Base-by-base conservation (phyloP, 2,329 filamentous ascomycete genomes). In the Trichoderma guizhouense region DNA sequence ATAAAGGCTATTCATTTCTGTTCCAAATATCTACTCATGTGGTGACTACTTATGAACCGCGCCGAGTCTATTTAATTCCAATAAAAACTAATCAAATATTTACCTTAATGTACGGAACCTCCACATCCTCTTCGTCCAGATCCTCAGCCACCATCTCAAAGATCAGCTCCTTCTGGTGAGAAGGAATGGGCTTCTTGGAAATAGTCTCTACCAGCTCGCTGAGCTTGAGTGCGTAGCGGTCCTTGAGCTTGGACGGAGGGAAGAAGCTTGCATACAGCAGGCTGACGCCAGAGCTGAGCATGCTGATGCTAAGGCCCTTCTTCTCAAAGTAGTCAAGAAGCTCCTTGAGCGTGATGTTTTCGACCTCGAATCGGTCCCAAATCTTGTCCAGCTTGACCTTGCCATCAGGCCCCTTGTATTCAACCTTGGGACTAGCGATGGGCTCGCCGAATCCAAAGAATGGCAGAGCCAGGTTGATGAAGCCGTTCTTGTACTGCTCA, bases 361-460 rank as follows among this genome's bases (percentile, higher is more conserved):
- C 88, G 43, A 97, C 87, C 85, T 98, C 95, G 78, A 98, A 98
- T 51, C 96, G 92, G 82, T 98, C 96, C 96, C 96, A 99, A 69
- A 99, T 92, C 86, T 97, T 97, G 86, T 99, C 96, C 77, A 99
- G 90, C 28, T 87, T 90, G 21, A 97, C 93, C 76, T 92, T 92
- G 78, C 92, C 93, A 55, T 93, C 84, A 67, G 91, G 91, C 26
- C 94, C 92, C 79, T 90, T 85, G 84, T 98, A 99, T 78, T 90
- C 93, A 75, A 95, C 93, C 88, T 98, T 98, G 34, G 95, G 94
- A 76, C 94, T 97, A 6, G 91, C 91, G 77, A 99, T 97, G 3
- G 96, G 96, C 84, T 99, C 96, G 79, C 94, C 97, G 88, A 99
- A 99, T 51, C 95, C 95, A 77, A 99, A 97, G 88, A 99, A 98